A percentile compares a stretch with the other conserved stretches of the same genome.
Conservation (phyloP, 371 early-diverging fungal genomes). For the Haplosporangium sp. region DNA sequence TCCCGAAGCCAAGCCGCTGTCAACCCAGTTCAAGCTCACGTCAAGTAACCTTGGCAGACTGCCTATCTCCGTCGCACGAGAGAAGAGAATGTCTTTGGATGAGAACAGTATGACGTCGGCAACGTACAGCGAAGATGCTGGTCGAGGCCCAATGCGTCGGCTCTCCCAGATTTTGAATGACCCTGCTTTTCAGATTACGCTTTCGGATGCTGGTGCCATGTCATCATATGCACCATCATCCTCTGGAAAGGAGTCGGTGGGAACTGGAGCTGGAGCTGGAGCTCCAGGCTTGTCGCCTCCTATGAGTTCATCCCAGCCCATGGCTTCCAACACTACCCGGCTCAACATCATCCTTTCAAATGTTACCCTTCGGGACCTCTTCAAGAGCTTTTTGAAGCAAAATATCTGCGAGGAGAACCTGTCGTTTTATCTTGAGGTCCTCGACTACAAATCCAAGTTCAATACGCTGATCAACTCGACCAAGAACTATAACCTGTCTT, state of each 20-base stretch:
- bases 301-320: constrained; percentile 7
- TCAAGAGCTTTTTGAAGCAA: constrained; percentile 71
- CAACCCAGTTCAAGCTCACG: constrained; percentile 23
- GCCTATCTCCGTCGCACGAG: constrained; percentile 31
- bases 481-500: constrained; percentile 14
- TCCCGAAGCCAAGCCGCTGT: constrained; percentile 14
- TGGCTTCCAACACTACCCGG: constrained; percentile 20
- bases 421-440: constrained; percentile 72
- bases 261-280: constrained; percentile 8
- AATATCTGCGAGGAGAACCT: constrained; percentile 82
- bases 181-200: constrained; percentile 36
- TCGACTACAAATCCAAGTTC: constrained; percentile 44
- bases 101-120: constrained; percentile 14
- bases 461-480: constrained; percentile 32
- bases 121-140: constrained; percentile 14
- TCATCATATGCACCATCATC: constrained; percentile 39
- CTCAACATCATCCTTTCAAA: constrained; percentile 52
- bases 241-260: constrained; percentile 31
- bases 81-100: constrained; percentile 20
- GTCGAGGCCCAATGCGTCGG: constrained; percentile 14
- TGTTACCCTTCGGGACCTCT: constrained; percentile 66
- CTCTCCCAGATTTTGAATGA: constrained; percentile 50
- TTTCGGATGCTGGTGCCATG: constrained; percentile 25
- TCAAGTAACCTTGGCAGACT: constrained; percentile 20
- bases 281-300: constrained; percentile 6